These are phyloP conservation scores for Candida mesenterica DNA, from an alignment of 1,139 yeast genomes.

Conservation along the genomic window DNA sequence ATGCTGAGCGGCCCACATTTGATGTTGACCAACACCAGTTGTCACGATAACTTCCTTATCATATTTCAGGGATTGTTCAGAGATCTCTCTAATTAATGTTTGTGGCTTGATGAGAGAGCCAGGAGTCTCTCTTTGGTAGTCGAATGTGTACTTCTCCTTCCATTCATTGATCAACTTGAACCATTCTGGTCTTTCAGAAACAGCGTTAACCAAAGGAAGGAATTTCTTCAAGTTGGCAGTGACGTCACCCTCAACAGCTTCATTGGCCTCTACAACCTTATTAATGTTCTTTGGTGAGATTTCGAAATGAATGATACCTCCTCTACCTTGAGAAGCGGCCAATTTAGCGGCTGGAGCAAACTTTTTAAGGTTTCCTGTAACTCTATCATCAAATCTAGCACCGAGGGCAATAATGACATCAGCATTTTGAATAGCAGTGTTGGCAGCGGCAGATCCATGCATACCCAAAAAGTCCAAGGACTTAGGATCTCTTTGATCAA, in stretches of 20 bases:
- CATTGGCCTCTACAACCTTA: slow-evolving; percentile 96
- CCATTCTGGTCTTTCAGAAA: slow-evolving; percentile 74
- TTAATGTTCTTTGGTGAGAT: slow-evolving; percentile 94
- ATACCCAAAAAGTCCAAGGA: slow-evolving; percentile 95
- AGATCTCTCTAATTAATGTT: slow-evolving; percentile 77
- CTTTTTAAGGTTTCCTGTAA: slow-evolving; percentile 78
- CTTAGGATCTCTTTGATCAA: slow-evolving; percentile 87
- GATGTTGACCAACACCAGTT: slow-evolving; percentile 99
- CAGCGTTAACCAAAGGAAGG: slow-evolving; percentile 65
- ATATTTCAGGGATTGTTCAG: slow-evolving; percentile 65
- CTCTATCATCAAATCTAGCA: slow-evolving; percentile 98
- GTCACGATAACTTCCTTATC: slow-evolving; percentile 82
- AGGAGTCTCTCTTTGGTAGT: slow-evolving; percentile 72
- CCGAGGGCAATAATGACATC: slow-evolving; percentile 93
- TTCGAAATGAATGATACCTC: slow-evolving; percentile 96
- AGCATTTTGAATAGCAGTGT: slow-evolving; percentile 88
- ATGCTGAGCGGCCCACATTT: slow-evolving; percentile 99
- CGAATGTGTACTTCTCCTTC: slow-evolving; percentile 85
- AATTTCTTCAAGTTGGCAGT: slow-evolving; percentile 70
- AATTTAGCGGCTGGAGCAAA: slow-evolving; percentile 92
- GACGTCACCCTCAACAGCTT: slow-evolving; percentile 96
- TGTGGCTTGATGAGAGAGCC: slow-evolving; percentile 90
- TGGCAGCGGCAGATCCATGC: slow-evolving; percentile 97
- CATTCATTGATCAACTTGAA: slow-evolving; percentile 67
- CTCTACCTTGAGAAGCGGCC: slow-evolving; percentile 85